phyloP scores from a whole-genome alignment of 768 basidiomycete genomes.

The Phlebiopsis flavidoalba region DNA sequence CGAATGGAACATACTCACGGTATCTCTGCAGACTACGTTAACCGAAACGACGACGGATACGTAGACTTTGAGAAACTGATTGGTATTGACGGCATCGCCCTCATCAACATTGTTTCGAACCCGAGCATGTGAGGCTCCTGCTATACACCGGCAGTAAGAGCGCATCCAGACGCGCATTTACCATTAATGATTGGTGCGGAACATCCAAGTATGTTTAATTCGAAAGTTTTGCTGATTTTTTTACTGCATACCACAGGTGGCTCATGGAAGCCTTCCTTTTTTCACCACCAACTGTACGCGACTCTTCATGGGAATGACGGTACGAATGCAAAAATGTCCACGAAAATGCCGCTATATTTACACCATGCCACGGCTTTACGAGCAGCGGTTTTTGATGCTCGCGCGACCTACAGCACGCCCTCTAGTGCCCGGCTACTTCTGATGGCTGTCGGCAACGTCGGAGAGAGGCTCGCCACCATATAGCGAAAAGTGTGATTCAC shows the following conservation, averaged over 20 bases:
- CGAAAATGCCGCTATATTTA: constrained; percentile 74
- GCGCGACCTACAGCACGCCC: constrained; percentile 91
- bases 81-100: constrained; percentile 91
- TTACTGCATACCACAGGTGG: constrained; percentile 60
- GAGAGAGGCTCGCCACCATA: constrained; percentile 77
- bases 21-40: constrained; percentile 80
- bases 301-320: constrained; percentile 66
- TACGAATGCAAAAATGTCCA: constrained; percentile 70
- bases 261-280: constrained; percentile 82
- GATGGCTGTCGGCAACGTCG: constrained; percentile 96
- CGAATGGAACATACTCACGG: constrained; percentile 97
- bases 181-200: constrained; percentile 90
- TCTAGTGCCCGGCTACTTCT: constrained; percentile 85
- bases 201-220: background rate
- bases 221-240: background rate
- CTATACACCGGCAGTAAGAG: constrained; percentile 71
- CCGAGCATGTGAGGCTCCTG: constrained; percentile 63
- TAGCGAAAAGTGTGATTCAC: constrained; percentile 86
- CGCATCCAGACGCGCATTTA: constrained; percentile 82
- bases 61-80: constrained; percentile 99
- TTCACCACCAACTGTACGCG: constrained; percentile 64
- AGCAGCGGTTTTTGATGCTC: constrained; percentile 76
- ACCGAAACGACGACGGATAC: constrained; percentile 81
- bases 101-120: constrained; percentile 88
- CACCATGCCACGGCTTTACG: constrained; percentile 98